Evolutionary conservation across 148 eudicot genomes (phyloP), one percentile per base, ranked within the genome.

Genomic region (Chenopodium album): DNA sequence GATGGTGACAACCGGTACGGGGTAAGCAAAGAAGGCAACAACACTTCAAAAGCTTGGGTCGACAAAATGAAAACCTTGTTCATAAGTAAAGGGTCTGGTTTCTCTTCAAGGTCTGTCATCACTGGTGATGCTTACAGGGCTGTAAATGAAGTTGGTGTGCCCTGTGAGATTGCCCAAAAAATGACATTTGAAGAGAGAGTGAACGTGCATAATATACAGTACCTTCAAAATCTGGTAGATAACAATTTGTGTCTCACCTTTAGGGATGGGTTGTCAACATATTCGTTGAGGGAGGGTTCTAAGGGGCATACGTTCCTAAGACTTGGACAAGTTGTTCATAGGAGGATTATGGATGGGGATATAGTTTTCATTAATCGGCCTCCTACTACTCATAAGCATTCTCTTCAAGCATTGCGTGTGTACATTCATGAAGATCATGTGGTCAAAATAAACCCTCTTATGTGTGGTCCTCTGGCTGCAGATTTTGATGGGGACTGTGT

Each of bases 401-500:
- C 99, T 11, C 84, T 94, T 50, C 98, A 94, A 83, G 98, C 97
- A 4, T 68, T 94, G 56, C 85, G 87, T 12, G 97, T 94, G 0
- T 94, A 93, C 78, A 85, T 96, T 28, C 99, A 96, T 50, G 95
- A 92, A 9, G 98, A 92, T 69, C 97, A 94, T 69, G 92, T 92
- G 1, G 95, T 94, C 9, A 94, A 94, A 75, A 93, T 94, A 19
- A 94, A 94, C 80, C 98, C 98, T 22, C 88, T 94, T 1, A 93
- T 96, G 78, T 96, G 99, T 84, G 94, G 98, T 26, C 99, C 99
- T 19, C 89, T 96, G 26, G 93, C 92, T 85, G 99, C 99, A 44
- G 99, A 96, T 77, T 96, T 96, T 75, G 99, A 96, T 79, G 99
- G 98, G 8, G 99, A 96, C 12, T 94, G 98, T 78, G 92, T 96